Percentiles rank a stretch among this genome's conserved stretches.
Conservation (phyloP, 2,329 filamentous ascomycete genomes). For the Aspergillus ibericus region DNA sequence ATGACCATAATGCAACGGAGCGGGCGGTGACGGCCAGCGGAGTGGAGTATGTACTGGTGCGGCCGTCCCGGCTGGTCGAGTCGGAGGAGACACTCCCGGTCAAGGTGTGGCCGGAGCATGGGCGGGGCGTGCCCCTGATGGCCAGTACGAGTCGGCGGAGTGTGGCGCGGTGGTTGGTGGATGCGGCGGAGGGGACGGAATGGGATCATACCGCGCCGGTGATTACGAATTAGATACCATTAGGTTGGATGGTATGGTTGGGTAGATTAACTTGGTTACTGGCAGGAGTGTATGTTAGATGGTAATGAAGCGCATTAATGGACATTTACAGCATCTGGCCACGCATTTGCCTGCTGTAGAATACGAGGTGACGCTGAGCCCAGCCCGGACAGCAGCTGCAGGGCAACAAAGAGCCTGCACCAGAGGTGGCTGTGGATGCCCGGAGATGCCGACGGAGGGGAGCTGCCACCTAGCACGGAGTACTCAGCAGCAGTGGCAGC, state of each 20-base stretch:
- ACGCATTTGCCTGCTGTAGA: too few species aligned
- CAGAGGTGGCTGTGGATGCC: neutral
- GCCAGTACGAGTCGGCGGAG: conserved; percentile 38
- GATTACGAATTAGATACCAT: conserved; percentile 48
- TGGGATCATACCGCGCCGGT: conserved; percentile 51
- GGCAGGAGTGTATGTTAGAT: too few species aligned
- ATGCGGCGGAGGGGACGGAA: conserved; percentile 41
- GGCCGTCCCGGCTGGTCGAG: conserved; percentile 47
- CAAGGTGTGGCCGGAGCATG: conserved; percentile 45
- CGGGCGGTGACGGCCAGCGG: conserved; percentile 38
- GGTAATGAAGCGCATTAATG: too few species aligned
- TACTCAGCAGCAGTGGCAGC: too few species aligned
- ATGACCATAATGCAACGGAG: conserved; percentile 53
- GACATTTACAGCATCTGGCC: too few species aligned
- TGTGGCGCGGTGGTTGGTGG: conserved; percentile 50
- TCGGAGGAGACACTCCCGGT: conserved; percentile 35
- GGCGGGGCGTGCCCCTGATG: conserved; percentile 45
- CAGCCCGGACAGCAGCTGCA: too few species aligned
- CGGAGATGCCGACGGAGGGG: neutral
- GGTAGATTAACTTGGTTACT: too few species aligned
- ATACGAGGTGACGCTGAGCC: neutral
- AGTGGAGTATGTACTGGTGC: conserved; percentile 47
- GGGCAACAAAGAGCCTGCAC: neutral
- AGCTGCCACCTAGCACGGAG: too few species aligned
- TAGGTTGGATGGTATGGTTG: too few species aligned